Evolutionary conservation across 208 protist genomes (phyloP).

Genomic region (Novymonas esmeraldas): DNA sequence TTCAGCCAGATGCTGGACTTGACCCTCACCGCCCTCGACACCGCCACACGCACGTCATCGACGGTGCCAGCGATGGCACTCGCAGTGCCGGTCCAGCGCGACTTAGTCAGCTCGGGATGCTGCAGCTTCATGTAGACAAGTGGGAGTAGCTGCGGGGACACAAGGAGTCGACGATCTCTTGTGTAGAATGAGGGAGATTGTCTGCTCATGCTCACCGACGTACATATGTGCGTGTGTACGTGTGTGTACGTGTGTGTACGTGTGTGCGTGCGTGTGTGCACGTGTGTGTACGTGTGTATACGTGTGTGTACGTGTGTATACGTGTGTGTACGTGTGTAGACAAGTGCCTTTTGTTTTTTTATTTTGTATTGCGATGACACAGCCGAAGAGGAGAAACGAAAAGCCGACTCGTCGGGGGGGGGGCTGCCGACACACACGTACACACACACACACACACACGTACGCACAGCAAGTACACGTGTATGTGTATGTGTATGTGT

Average conservation of each 20-base stretch:
- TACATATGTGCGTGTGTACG: not conserved
- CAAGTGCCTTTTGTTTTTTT: too few species aligned
- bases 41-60: slow-evolving; percentile 31
- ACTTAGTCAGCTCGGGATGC: slow-evolving; percentile 27
- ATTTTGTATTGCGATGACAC: too few species aligned
- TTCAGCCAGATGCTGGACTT: slow-evolving; percentile 67
- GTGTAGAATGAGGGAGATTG: too few species aligned
- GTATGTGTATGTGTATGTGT: too few species aligned
- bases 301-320: too few species aligned
- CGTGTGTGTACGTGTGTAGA: too few species aligned
- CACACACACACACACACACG: too few species aligned
- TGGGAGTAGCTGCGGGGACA: not conserved
- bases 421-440: too few species aligned
- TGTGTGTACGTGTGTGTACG: not conserved
- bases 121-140: slow-evolving; percentile 47
- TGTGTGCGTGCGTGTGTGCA: not conserved
- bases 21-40: slow-evolving; percentile 65
- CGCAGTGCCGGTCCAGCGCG: slow-evolving; percentile 40
- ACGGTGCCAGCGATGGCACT: slow-evolving; percentile 53
- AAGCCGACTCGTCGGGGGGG: too few species aligned
- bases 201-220: not conserved
- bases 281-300: not conserved
- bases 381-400: too few species aligned
- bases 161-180: too few species aligned
- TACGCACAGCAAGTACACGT: too few species aligned